Evolutionary conservation across 2,329 filamentous ascomycete genomes (phyloP), one percentile per base, ranked within the genome.

Genomic region (Colletotrichum tropicale): DNA sequence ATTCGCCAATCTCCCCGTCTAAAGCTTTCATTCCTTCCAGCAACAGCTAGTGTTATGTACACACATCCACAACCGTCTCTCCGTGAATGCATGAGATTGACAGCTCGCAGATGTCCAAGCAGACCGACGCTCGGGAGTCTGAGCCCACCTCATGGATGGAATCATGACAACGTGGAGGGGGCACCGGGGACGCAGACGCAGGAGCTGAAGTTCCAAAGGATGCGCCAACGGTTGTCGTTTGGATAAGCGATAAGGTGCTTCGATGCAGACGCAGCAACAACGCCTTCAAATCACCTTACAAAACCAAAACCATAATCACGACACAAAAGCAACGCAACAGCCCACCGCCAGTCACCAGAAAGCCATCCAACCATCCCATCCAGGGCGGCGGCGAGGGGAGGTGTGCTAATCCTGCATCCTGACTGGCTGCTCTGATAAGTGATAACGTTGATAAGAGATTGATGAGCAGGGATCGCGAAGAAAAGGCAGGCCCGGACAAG

Each of bases 381-480:
- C 43, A 52, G 43, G 43, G 32, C 26, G 28, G 15, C 67, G 21
- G 62, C 56, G 68, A 43, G 32, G 55, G 55, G 38, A 58, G 69
- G 73, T 72, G 70, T 74, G 64, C 48, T n/a, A 43, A 34, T 64
- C 15, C 64, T 24, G 16, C 18, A 28, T 38, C 48, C 70, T 69
- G 26, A 76, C 48, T 76, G 74, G 70, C 28, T 43, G 34, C 34
- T 8, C 21, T 58, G 58, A 74, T 55, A 65, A 36, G 21, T 18
- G 70, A 69, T 48, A 58, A 18, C 30, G 15, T 64, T 73, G 70
- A 75, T 76, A 76, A 69, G 70, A 73, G 18, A 69, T 52, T 58
- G 28, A 52, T 43, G 32, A 48, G 56, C 69, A 68, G 64, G 70
- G 70, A n/a, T 55, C 55, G 43, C n/a, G 43, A 21, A 68, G 32